Evolutionary conservation across 179 eudicot species (phyloP).

Genomic region (Beta macrorhiza): DNA sequence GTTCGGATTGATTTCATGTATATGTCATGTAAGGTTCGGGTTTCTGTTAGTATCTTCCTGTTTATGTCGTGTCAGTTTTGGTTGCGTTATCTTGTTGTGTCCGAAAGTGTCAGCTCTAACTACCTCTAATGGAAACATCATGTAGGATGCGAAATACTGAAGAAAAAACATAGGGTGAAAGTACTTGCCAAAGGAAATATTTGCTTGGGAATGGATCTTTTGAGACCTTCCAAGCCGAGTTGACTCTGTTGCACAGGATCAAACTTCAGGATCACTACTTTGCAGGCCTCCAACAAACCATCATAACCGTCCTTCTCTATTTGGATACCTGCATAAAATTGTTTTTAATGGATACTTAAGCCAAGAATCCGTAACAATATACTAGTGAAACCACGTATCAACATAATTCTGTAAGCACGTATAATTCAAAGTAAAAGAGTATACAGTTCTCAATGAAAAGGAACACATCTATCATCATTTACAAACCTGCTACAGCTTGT

Average conservation of each 20-base stretch:
- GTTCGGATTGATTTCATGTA: no score
- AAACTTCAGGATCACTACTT: constrained; percentile 34
- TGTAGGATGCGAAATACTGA: no score
- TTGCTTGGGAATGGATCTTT: constrained; percentile 50
- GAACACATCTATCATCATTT: neutral
- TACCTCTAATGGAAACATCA: neutral
- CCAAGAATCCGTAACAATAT: neutral
- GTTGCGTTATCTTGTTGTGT: no score
- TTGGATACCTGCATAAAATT: constrained; percentile 39
- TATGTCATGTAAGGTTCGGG: no score
- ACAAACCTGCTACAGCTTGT: constrained; percentile 60
- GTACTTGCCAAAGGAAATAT: constrained; percentile 51
- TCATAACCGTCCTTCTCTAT: constrained; percentile 54
- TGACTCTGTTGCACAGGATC: constrained; percentile 46
- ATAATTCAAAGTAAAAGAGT: neutral
- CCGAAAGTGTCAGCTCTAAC: no score
- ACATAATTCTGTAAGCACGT: no score
- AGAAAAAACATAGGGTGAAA: neutral
- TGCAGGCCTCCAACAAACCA: constrained; percentile 61
- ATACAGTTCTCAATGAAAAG: neutral
- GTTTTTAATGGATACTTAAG: neutral
- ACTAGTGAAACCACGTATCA: no score
- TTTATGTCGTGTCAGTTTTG: no score
- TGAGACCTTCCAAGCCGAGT: constrained; percentile 44
- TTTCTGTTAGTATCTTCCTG: no score